Evolutionary conservation across 169 alveolate genomes (phyloP).

Genomic region (Cryptosporidium ubiquitum): DNA sequence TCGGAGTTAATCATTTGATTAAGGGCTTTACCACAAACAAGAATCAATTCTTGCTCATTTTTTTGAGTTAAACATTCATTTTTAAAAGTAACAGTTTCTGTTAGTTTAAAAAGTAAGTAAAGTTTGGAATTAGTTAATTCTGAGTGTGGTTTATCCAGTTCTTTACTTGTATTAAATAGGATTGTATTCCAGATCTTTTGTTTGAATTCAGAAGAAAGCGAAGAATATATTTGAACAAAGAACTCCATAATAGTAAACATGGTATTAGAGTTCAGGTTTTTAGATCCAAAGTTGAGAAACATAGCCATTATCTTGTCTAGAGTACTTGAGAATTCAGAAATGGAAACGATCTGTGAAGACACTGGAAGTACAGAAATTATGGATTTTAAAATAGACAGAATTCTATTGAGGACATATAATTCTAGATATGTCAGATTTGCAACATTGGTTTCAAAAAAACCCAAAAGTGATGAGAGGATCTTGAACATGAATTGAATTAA

Average conservation of each 20-base stretch:
- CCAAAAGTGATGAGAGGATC: conserved; percentile 1
- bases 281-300: background rate
- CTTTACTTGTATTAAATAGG: background rate
- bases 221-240: background rate
- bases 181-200: conserved; percentile 4
- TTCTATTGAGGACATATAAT: background rate
- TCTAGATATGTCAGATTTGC: background rate
- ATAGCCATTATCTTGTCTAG: background rate
- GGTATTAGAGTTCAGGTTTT: background rate
- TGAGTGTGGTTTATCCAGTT: background rate
- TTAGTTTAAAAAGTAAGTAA: background rate
- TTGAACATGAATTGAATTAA: background rate
- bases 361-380: background rate
- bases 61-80: background rate
- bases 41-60: conserved; percentile 3
- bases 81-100: background rate
- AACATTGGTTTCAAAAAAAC: background rate
- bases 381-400: background rate
- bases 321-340: background rate
- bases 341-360: background rate
- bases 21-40: background rate
- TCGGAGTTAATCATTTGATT: background rate
- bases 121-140: background rate
- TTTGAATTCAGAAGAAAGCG: background rate
- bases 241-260: background rate